These are phyloP conservation scores for Buddleja alternifolia DNA, from an alignment of 257 asterid genomes.

Conservation along the genomic window DNA sequence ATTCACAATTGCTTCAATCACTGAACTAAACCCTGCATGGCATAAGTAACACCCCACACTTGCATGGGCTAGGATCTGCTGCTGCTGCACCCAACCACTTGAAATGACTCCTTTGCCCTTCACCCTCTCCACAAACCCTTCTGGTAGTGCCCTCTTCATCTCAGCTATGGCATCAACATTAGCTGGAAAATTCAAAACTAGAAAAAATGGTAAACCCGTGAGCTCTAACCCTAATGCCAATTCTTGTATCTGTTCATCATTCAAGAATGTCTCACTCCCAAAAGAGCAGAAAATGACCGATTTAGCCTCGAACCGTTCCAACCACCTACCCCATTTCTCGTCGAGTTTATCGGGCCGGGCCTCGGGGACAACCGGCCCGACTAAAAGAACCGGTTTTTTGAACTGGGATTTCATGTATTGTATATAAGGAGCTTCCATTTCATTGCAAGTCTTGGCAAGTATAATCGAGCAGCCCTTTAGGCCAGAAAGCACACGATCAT, in stretches of 20 bases:
- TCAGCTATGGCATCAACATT: constrained; percentile 26
- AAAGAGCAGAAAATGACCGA: constrained; percentile 54
- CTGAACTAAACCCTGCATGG: constrained; percentile 65
- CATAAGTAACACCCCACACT: constrained; percentile 51
- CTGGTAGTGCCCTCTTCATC: constrained; percentile 44
- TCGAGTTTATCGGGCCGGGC: constrained; percentile 38
- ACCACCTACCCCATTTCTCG: constrained; percentile 43
- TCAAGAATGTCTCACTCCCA: constrained; percentile 67
- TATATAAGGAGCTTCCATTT: constrained; percentile 56
- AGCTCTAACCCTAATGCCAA: constrained; percentile 52
- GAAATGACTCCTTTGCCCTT: constrained; percentile 41
- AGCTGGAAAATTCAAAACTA: constrained; percentile 51
- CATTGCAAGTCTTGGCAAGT: constrained; percentile 54
- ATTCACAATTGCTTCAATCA: constrained; percentile 51
- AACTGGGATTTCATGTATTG: constrained; percentile 50
- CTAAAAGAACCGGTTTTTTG: constrained; percentile 47
- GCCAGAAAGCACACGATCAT: constrained; percentile 49
- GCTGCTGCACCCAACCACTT: constrained; percentile 70
- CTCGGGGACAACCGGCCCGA: constrained; percentile 53
- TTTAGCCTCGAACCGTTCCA: constrained; percentile 33
- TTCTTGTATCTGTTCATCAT: constrained; percentile 40
- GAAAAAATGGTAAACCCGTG: constrained; percentile 48
- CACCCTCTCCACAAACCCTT: constrained; percentile 47
- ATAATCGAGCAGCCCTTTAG: constrained; percentile 45
- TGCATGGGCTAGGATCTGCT: constrained; percentile 47